phyloP scores from a whole-genome alignment of 2,329 filamentous ascomycete genomes.

The Fonsecaea pugnacius region DNA sequence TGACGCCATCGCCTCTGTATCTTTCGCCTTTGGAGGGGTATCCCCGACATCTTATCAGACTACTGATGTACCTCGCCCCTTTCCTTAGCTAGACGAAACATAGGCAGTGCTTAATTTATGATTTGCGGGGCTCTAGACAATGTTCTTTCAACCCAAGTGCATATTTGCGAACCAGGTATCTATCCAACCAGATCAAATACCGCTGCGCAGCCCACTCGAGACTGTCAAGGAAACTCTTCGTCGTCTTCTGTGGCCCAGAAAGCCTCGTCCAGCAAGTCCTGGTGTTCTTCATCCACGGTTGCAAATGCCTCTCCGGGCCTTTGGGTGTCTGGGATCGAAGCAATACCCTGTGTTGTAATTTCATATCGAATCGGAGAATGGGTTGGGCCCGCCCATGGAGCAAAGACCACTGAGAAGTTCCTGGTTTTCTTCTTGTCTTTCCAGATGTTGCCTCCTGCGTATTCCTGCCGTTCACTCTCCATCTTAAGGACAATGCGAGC shows the following conservation, averaged over 20 bases:
- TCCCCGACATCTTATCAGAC: not conserved
- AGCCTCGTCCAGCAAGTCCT: constrained; percentile 31
- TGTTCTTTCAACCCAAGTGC: not conserved
- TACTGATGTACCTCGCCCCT: not conserved
- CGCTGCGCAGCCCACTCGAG: not conserved
- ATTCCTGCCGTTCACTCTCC: constrained; percentile 50
- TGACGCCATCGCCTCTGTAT: not conserved
- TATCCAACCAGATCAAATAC: constrained; percentile 7
- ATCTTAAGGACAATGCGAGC: constrained; percentile 82
- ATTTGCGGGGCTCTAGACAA: not conserved
- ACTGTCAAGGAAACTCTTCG: constrained; percentile 26
- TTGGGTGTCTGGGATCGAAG: constrained; percentile 20
- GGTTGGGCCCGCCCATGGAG: constrained; percentile 65
- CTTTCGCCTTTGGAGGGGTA: not conserved
- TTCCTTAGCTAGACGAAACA: not conserved
- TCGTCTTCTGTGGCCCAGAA: constrained; percentile 35
- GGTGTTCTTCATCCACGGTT: constrained; percentile 20
- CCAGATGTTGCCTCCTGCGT: constrained; percentile 44
- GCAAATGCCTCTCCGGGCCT: not conserved
- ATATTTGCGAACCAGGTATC: not conserved
- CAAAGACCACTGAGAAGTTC: constrained; percentile 88
- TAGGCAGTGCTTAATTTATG: not conserved
- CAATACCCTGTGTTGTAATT: constrained; percentile 31
- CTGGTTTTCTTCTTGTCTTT: constrained; percentile 57
- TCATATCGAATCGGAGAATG: constrained; percentile 29